Percentiles rank a stretch among this genome's conserved stretches.
Conservation (phyloP, 805 yeast genomes). For the Saturnispora silvae region DNA sequence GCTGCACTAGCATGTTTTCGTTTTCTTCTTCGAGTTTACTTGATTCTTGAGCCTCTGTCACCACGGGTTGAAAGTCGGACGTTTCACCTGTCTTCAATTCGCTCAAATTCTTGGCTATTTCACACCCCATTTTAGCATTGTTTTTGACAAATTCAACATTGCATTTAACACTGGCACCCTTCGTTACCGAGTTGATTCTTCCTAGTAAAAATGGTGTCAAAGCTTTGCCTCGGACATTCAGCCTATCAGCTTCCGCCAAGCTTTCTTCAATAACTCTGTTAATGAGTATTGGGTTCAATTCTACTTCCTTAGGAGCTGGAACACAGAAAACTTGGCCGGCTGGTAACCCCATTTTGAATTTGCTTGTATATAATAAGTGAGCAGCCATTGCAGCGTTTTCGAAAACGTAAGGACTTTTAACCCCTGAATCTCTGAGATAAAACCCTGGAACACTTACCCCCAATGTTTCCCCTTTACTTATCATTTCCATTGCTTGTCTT, state of each 20-base stretch:
- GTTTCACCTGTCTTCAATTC: constrained; percentile 21
- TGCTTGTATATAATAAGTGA: constrained; percentile 38
- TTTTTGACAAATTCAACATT: constrained; percentile 69
- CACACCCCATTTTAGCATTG: constrained; percentile 60
- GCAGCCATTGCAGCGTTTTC: constrained; percentile 52
- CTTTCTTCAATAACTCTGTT: constrained; percentile 49
- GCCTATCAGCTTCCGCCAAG: constrained; percentile 38
- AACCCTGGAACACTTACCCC: constrained; percentile 58
- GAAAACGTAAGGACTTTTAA: constrained; percentile 57
- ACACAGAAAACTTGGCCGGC: constrained; percentile 74
- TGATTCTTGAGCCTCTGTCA: not conserved
- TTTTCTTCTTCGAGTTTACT: not conserved
- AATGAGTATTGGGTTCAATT: constrained; percentile 46
- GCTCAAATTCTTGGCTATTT: constrained; percentile 49
- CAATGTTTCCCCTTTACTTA: constrained; percentile 5
- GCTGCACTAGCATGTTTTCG: constrained; percentile 14
- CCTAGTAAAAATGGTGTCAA: constrained; percentile 69
- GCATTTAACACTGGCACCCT: constrained; percentile 58
- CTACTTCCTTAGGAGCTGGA: constrained; percentile 63
- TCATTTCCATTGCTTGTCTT: not conserved
- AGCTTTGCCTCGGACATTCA: constrained; percentile 57
- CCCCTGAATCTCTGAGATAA: constrained; percentile 67
- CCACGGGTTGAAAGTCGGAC: not conserved
- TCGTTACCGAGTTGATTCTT: constrained; percentile 54
- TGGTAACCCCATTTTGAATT: constrained; percentile 35